Conservation (phyloP, 495 filamentous ascomycete species). For the Talaromyces nanjingensis region DNA sequence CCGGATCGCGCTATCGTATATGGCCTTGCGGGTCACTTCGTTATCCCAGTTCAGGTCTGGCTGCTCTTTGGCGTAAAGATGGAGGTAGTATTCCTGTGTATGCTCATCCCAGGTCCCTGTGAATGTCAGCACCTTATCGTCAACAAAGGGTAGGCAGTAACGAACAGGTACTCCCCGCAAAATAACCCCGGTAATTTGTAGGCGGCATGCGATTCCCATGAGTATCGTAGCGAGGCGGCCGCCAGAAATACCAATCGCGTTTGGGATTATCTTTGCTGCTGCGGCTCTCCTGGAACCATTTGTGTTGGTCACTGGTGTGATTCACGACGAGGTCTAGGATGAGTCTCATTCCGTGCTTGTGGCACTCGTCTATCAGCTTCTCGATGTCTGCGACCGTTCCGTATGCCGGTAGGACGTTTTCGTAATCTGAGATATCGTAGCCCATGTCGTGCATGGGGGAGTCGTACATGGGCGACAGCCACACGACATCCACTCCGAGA, state of each 20-base stretch:
- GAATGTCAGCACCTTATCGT: slow-evolving; percentile 20
- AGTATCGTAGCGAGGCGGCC: slow-evolving; percentile 30
- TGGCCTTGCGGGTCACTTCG: slow-evolving; percentile 29
- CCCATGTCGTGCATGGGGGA: slow-evolving; percentile 36
- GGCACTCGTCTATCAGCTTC: slow-evolving; percentile 35
- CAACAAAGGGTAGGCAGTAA: slow-evolving; percentile 11
- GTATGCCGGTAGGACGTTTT: slow-evolving; percentile 43
- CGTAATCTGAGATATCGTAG: slow-evolving; percentile 53
- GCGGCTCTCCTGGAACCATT: slow-evolving; percentile 56
- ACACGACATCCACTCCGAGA: slow-evolving; percentile 51
- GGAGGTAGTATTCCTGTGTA: slow-evolving; percentile 40
- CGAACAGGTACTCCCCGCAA: slow-evolving; percentile 15
- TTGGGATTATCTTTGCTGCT: slow-evolving; percentile 35
- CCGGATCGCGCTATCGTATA: slow-evolving; percentile 31
- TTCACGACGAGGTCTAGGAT: slow-evolving; percentile 61
- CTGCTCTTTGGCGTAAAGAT: slow-evolving; percentile 38
- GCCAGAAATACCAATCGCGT: slow-evolving; percentile 51
- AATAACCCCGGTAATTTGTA: slow-evolving; percentile 30
- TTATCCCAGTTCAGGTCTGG: slow-evolving; percentile 45
- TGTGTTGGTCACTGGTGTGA: slow-evolving; percentile 57
- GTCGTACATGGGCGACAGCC: slow-evolving; percentile 52
- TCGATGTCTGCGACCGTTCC: slow-evolving; percentile 50
- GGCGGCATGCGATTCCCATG: slow-evolving; percentile 42
- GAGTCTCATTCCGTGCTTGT: slow-evolving; percentile 46
- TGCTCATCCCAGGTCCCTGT: slow-evolving; percentile 36